Base-by-base conservation (phyloP, 2,329 filamentous ascomycete genomes). In the Leptoxyphium fumago region DNA sequence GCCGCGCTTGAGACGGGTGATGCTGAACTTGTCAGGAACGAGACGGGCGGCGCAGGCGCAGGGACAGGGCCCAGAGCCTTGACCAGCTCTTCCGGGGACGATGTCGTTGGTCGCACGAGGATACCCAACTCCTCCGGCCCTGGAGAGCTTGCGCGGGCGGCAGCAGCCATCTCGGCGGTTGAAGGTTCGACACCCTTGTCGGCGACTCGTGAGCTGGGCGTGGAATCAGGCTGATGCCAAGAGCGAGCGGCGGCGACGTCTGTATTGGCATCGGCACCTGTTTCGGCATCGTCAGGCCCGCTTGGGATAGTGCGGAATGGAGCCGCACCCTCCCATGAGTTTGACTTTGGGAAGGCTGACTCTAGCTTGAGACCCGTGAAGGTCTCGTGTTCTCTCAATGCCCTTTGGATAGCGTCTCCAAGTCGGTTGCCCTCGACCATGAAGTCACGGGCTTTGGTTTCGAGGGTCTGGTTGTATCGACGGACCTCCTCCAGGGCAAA, bases 51-150 rank as follows among this genome's bases (percentile, higher is more conserved):
- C 9, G 15, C 32, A 36, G 32, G 9, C 21, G 21, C 21, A 26
- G 52, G 51, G 5, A 49, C 47, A 6, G 53, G 48, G 13, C 53
- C 53, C 14, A 55, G 48, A 2, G 51, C 51, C 34, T 44, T 40
- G 2, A 54, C 46, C 14, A 53, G 34, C 26, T 54, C 53, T 18
- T 55, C 51, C 7, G 51, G 50, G 10, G 45, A 48, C 2, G 50
- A 52, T 10, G 47, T 52, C 2, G 51, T 46, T 5, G 48, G 46
- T 34, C 46, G 43, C 10, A 53, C 43, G 14, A 45, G 30, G 36
- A 55, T 44, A 2, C 47, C 51, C 5, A 50, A 42, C 38, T 51
- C 52, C 28, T 48, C 46, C 15, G 47, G 44, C 9, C 45, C 48
- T 5, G 43, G 48, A 3, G 50, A 46, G 9, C 36, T 41, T 10